phyloP scores from a whole-genome alignment of 2,329 filamentous ascomycete genomes.

The Exophiala lecanii-corni region DNA sequence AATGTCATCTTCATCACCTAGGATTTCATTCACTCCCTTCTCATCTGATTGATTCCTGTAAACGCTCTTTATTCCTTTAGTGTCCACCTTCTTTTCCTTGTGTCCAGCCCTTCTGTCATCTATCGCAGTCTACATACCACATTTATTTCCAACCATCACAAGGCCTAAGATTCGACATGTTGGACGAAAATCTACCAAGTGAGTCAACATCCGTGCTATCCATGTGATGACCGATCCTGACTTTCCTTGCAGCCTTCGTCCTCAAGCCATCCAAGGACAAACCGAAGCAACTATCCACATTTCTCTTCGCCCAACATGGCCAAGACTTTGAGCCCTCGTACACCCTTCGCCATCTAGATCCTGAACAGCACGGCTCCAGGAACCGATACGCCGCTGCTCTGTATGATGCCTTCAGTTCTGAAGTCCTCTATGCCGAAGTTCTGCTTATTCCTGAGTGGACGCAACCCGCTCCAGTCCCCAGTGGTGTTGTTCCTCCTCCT shows the following conservation, averaged over 20 bases:
- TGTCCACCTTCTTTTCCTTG: too few relatives aligned
- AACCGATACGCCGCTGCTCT: conserved; percentile 86
- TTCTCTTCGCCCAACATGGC: conserved; percentile 62
- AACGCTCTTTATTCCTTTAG: too few relatives aligned
- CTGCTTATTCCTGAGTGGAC: conserved; percentile 80
- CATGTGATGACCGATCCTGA: too few relatives aligned
- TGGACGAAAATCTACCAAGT: conserved; percentile 91
- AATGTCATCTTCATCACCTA: too few relatives aligned
- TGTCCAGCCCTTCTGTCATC: too few relatives aligned
- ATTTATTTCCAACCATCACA: too few relatives aligned
- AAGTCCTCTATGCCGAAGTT: conserved; percentile 83
- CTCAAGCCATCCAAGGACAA: conserved; percentile 50
- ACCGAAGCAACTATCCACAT: conserved; percentile 36
- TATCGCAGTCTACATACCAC: too few relatives aligned
- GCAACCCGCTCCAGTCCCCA: conserved; percentile 69
- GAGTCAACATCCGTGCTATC: conserved; percentile 19
- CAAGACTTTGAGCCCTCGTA: conserved; percentile 77
- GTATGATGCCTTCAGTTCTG: conserved; percentile 73
- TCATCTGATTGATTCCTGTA: too few relatives aligned
- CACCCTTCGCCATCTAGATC: conserved; percentile 70
- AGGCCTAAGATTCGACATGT: conserved; percentile 50
- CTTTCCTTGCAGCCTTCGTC: conserved; percentile 53
- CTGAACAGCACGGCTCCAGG: conserved; percentile 61
- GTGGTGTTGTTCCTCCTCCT: conserved; percentile 60
- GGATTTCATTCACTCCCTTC: too few relatives aligned